These are phyloP conservation scores for Fusarium citri DNA, from an alignment of 2,329 filamentous ascomycete genomes.

Conservation along the genomic window DNA sequence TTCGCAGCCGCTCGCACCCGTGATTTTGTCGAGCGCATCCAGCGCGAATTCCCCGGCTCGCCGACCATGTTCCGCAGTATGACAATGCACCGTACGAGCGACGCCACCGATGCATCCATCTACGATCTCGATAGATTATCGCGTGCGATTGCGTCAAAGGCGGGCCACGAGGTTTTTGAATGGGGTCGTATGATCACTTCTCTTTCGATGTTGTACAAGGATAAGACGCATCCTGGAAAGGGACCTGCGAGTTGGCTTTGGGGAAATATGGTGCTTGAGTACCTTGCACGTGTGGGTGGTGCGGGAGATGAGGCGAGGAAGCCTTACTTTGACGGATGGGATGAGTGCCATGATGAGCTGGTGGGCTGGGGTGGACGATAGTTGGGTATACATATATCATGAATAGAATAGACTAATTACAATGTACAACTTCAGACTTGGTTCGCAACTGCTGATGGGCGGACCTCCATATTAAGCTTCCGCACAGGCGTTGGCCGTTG, in stretches of 20 bases:
- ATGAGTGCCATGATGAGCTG: conserved; percentile 31
- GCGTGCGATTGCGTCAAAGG: conserved; percentile 32
- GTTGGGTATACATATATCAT: not conserved
- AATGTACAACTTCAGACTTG: not conserved
- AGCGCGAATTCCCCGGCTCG: conserved; percentile 16
- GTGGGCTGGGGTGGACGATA: conserved; percentile 34
- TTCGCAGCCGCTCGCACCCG: conserved; percentile 29
- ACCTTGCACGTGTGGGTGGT: conserved; percentile 27
- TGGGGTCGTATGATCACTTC: conserved; percentile 34
- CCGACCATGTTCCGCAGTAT: conserved; percentile 34
- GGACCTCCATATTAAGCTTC: not conserved
- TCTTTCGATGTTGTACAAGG: conserved; percentile 39
- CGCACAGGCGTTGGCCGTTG: too few relatives aligned
- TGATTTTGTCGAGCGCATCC: conserved; percentile 24
- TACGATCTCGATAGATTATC: conserved; percentile 35
- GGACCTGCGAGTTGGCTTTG: conserved; percentile 40
- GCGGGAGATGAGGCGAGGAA: conserved; percentile 21
- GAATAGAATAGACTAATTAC: conserved; percentile 19
- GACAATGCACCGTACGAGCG: conserved; percentile 34
- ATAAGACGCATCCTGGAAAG: conserved; percentile 36
- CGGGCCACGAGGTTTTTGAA: conserved; percentile 36
- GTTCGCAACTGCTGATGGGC: not conserved
- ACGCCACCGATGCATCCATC: conserved; percentile 25
- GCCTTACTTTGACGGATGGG: conserved; percentile 37
- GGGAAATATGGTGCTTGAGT: conserved; percentile 39